A percentile compares a stretch with the other conserved stretches of the same genome.
These are phyloP conservation scores for Penicillium silybi DNA, from an alignment of 495 filamentous ascomycete species.

Conservation along the genomic window DNA sequence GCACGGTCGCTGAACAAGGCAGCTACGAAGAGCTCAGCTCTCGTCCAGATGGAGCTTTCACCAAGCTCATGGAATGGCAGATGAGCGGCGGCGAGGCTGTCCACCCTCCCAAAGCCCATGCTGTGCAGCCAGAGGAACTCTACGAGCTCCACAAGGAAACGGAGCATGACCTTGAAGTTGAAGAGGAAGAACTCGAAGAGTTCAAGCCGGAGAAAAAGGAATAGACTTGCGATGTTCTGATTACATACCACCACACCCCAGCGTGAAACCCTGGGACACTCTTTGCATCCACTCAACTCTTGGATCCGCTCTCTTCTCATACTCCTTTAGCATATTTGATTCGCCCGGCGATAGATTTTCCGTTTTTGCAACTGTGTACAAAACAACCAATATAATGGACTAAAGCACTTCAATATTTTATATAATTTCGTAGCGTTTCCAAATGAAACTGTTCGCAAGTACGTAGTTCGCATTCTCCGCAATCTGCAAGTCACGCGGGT, in stretches of 20 bases:
- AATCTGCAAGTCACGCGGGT: slow-evolving; percentile 6
- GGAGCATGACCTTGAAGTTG: slow-evolving; percentile 17
- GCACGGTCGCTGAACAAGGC: slow-evolving; percentile 85
- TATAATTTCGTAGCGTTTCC: not conserved
- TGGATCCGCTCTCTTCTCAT: slow-evolving; percentile 16
- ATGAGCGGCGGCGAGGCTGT: slow-evolving; percentile 73
- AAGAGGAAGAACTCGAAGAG: slow-evolving; percentile 21
- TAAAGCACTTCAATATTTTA: not conserved
- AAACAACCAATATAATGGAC: slow-evolving; percentile 9
- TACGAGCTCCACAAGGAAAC: slow-evolving; percentile 33
- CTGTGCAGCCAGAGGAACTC: slow-evolving; percentile 29
- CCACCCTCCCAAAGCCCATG: slow-evolving; percentile 22
- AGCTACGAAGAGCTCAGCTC: slow-evolving; percentile 68
- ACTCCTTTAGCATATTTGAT: slow-evolving; percentile 5
- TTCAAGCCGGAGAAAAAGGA: slow-evolving; percentile 14
- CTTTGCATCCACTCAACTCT: slow-evolving; percentile 3
- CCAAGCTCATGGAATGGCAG: slow-evolving; percentile 98
- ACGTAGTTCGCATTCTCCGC: slow-evolving; percentile 7
- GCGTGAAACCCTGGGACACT: not conserved
- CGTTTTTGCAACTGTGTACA: slow-evolving; percentile 12
- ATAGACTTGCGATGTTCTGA: slow-evolving; percentile 2
- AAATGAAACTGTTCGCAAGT: not conserved
- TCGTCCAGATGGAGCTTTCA: slow-evolving; percentile 76
- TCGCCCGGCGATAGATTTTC: slow-evolving; percentile 18
- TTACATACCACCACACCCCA: not conserved